Conservation (phyloP, 2,329 filamentous ascomycete genomes). For the Claviceps fusiformis region DNA sequence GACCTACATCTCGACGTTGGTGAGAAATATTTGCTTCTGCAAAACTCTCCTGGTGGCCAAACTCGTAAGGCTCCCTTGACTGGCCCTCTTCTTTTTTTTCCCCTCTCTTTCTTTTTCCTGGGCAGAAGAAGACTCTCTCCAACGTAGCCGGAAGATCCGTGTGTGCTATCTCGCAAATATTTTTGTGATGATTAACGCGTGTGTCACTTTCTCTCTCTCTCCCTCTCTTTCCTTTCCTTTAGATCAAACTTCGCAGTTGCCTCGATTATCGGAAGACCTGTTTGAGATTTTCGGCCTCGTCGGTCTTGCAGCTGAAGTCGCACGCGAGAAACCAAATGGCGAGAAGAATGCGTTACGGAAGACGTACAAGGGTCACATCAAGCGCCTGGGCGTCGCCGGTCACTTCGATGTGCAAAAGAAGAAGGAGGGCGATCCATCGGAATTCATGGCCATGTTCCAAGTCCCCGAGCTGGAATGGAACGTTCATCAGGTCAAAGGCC, state of each 20-base stretch:
- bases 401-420: conserved; percentile 46
- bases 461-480: conserved; percentile 45
- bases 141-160: conserved; percentile 4
- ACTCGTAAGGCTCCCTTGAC: conserved; percentile 49
- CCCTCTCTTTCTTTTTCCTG: conserved; percentile 9
- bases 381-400: conserved; percentile 46
- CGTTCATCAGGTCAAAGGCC: conserved; percentile 37
- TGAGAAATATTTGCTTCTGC: conserved; percentile 53
- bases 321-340: conserved; percentile 49
- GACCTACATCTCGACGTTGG: conserved; percentile 54
- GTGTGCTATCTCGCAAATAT: conserved; percentile 11
- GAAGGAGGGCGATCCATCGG: conserved; percentile 34
- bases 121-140: neutral
- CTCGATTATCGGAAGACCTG: conserved; percentile 40
- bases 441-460: conserved; percentile 38
- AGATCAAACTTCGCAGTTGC: conserved; percentile 35
- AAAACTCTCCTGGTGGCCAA: conserved; percentile 14
- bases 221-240: conserved; percentile 13
- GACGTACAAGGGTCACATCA: conserved; percentile 56
- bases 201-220: conserved; percentile 15
- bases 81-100: conserved; percentile 14
- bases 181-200: conserved; percentile 26
- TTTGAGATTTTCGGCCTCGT: conserved; percentile 45
- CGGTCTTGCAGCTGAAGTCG: conserved; percentile 45
- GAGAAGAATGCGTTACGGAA: conserved; percentile 55